phyloP scores from a whole-genome alignment of 495 filamentous ascomycete species.

The Viridothelium virens region DNA sequence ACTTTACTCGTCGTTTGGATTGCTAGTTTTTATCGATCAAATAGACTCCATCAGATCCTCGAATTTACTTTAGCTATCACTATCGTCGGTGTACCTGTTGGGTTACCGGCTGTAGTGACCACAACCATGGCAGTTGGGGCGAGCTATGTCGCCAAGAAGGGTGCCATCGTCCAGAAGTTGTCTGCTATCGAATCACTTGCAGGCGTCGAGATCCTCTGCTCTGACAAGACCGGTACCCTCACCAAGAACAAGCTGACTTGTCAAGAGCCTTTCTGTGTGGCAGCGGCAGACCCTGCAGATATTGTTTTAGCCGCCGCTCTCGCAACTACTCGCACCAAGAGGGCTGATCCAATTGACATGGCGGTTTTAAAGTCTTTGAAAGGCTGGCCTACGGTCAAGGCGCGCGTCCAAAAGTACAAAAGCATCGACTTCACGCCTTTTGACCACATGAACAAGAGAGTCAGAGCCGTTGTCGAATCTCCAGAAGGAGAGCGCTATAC shows the following conservation, averaged over 20 bases:
- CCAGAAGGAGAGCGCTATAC: slow-evolving; percentile 70
- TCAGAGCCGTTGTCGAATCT: slow-evolving; percentile 74
- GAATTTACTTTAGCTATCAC: slow-evolving; percentile 80
- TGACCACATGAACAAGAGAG: slow-evolving; percentile 91
- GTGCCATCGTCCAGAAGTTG: slow-evolving; percentile 94
- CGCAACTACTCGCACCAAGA: slow-evolving; percentile 87
- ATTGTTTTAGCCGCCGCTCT: slow-evolving; percentile 88
- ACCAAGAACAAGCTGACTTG: slow-evolving; percentile 90
- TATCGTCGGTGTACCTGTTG: slow-evolving; percentile 91
- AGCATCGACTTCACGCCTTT: slow-evolving; percentile 79
- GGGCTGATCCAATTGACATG: slow-evolving; percentile 92
- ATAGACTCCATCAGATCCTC: slow-evolving; percentile 64
- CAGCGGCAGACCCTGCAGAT: slow-evolving; percentile 70
- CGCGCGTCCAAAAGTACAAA: slow-evolving; percentile 64
- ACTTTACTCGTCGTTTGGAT: slow-evolving; percentile 80
- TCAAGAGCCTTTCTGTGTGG: slow-evolving; percentile 72
- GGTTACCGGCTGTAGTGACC: slow-evolving; percentile 91
- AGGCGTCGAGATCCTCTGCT: slow-evolving; percentile 92
- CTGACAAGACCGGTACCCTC: slow-evolving; percentile 90
- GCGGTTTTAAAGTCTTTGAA: slow-evolving; percentile 80
- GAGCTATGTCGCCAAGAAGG: slow-evolving; percentile 87
- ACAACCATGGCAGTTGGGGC: slow-evolving; percentile 96
- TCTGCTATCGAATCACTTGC: slow-evolving; percentile 91
- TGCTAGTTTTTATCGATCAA: slow-evolving; percentile 77
- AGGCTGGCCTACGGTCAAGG: slow-evolving; percentile 70